Conservation (phyloP, 2,329 filamentous ascomycete species). For the Leptographium procerum region DNA sequence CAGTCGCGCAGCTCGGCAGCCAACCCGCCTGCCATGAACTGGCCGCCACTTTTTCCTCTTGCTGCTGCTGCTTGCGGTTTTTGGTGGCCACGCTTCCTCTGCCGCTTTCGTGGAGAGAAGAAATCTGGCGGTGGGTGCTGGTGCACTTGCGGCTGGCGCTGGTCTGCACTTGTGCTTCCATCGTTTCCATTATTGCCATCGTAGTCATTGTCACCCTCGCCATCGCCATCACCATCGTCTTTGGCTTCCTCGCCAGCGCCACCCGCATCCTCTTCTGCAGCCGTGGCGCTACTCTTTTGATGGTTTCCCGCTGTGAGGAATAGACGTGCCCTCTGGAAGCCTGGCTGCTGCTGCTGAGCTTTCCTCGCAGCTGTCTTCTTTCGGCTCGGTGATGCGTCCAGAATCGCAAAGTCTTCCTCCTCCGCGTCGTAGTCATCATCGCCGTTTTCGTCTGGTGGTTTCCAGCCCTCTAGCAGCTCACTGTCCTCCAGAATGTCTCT, state of each 20-base stretch:
- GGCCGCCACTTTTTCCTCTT: neutral
- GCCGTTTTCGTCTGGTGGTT: neutral
- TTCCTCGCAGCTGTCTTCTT: neutral
- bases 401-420: neutral
- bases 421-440: neutral
- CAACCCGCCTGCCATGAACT: conserved; percentile 28
- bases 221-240: neutral
- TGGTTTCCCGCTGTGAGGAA: neutral
- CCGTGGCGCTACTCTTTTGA: neutral
- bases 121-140: conserved; percentile 8
- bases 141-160: neutral
- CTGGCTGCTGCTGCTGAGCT: neutral
- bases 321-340: neutral
- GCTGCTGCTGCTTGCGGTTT: neutral
- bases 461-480: conserved; percentile 4
- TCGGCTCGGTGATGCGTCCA: neutral
- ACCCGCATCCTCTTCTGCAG: neutral
- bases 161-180: neutral
- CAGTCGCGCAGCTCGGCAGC: conserved; percentile 31
- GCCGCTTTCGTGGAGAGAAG: conserved; percentile 14
- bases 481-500: conserved; percentile 4
- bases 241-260: neutral
- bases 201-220: neutral
- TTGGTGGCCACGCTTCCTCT: neutral
- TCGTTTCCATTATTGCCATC: neutral